Evolutionary conservation across 1,284 basidiomycete genomes (phyloP).

Genomic region (Crucibulum parvulum): DNA sequence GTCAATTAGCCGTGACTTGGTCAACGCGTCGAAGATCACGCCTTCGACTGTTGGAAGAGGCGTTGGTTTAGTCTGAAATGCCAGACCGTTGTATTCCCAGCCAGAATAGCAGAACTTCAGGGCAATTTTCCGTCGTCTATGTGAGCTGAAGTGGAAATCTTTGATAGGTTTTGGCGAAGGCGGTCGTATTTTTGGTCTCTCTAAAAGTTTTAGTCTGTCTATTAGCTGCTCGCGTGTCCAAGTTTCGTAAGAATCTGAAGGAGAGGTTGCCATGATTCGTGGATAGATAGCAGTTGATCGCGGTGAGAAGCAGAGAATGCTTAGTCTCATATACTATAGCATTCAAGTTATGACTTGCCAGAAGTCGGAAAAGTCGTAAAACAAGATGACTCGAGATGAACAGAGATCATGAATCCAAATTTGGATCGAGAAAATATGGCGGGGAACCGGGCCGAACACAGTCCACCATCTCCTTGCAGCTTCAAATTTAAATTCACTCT

Average conservation of each 20-base stretch:
- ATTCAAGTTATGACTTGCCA: too few species aligned
- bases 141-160: conserved; percentile 68
- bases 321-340: too few species aligned
- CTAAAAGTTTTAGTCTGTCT: conserved; percentile 18
- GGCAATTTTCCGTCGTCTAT: conserved; percentile 88
- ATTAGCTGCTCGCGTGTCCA: conserved; percentile 35
- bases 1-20: conserved; percentile 80
- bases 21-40: conserved; percentile 85
- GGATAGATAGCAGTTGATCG: too few species aligned
- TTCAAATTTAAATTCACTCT: too few species aligned
- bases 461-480: too few species aligned
- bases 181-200: not conserved
- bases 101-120: conserved; percentile 94
- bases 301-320: too few species aligned
- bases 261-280: not conserved
- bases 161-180: conserved; percentile 13
- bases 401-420: too few species aligned
- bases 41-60: conserved; percentile 91
- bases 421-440: too few species aligned
- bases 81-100: conserved; percentile 91
- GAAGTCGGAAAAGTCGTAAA: too few species aligned
- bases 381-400: too few species aligned
- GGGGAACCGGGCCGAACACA: too few species aligned
- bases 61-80: conserved; percentile 75
- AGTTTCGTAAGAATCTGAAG: conserved; percentile 19